Base-by-base conservation (phyloP, 2,329 filamentous ascomycete species). In the Blastomyces silverae region DNA sequence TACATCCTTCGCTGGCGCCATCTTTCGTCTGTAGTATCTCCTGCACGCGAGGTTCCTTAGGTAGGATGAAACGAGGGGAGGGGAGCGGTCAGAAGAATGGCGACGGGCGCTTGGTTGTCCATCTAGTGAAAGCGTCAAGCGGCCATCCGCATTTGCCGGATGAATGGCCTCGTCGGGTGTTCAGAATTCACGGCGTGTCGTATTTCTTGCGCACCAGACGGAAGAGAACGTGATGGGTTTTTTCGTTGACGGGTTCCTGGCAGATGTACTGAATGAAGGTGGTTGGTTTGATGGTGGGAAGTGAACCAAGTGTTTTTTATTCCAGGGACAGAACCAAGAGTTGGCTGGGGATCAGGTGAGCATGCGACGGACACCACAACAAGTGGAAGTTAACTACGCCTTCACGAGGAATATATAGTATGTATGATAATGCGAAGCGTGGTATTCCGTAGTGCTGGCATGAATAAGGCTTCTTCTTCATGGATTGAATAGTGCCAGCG, bases 1-100 rank as follows among this genome's bases (percentile, higher is more conserved):
- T 28, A 57, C 52, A 48, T 48, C 60, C 31, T 64, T 63, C 28
- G 55, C 52, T 15, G 66, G 28, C 8, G 60, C 46, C 59, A 64
- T 64, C 17, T 17, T 42, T 39, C 28, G n/a, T 7, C 22, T n/a
- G 61, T 34, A 55, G 34, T 56, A 17, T 62, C 25, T 42, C 28
- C 22, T 8, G 11, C 22, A 28, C 28, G 20, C 28, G 28, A 62
- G 58, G 31, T 48, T 34, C n/a, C 34, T n/a, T 42, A 58, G 56
- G 56, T 58, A 39, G 56, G 56, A 39, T 42, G 56, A n/a, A 37
- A 42, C 8, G 31, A 58, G 37, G 20, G 1, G 37, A 58, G 2
- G 8, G 11, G 28, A 20, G 28, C 42, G 42, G 34, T 42, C 7
- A n/a, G 56, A 58, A 25, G 56, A 42, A 25, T 42, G 34, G 56